Evolutionary conservation across 176 grass and related monocot species (phyloP), one percentile per base, ranked within the genome.

Genomic region (Dendrocalamus sinicus): DNA sequence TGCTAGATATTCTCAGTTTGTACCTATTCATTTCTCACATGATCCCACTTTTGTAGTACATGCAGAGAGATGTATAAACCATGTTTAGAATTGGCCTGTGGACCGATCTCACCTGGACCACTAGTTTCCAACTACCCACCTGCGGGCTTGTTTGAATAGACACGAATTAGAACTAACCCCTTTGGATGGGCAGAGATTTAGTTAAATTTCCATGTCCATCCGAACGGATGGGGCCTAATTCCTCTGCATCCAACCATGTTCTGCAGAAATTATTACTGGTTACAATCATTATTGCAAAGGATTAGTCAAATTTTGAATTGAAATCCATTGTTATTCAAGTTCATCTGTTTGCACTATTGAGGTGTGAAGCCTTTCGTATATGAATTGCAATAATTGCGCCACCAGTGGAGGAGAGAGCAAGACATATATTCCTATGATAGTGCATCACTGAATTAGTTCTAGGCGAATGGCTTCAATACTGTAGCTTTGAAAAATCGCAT

Each of bases 1-100:
- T 47, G 59, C 23, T 48, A 45, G 59, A 79, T 35, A 79, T 79
- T 79, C 41, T 78, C 9, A 64, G 59, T 53, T 74, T 35, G 28
- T 53, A 35, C 15, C 24, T 28, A 54, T 32, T 30, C 26, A 54
- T 3, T 75, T 54, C 26, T 75, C 24, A 52, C 24, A 53, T 3
- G 53, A 74, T 35, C 24, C 14, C n/a, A 54, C 48, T 75, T 74
- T 53, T 74, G 47, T 20, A 75, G 48, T 75, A 35, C 48, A 75
- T 53, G 40, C n/a, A 1, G 24, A 12, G 14, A 20, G 23, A 32
- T 65, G 13, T 48, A 64, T 43, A 79, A 47, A 19, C 58, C 4
- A 30, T 10, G 23, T 47, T 46, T 45, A 73, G 45, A 51, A 14
- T 73, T 73, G 6, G n/a, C 45, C 24, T 14, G 22, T 52, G 12